Base-by-base conservation (phyloP, 768 basidiomycete species). In the Kwoniella pini region DNA sequence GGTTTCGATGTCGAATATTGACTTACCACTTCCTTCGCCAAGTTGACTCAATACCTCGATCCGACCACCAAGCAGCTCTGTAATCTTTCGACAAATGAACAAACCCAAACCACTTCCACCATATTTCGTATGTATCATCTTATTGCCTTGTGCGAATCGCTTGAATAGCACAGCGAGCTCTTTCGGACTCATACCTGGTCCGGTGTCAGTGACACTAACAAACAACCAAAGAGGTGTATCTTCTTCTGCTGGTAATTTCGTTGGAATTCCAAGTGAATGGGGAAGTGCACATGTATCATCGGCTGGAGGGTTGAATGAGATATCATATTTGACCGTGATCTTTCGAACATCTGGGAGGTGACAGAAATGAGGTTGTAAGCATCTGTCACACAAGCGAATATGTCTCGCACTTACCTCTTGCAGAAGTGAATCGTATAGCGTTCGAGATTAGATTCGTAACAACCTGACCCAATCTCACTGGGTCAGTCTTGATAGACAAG, bases 381-480 rank as follows among this genome's bases (percentile, higher is more conserved):
- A 15, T 27, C 27, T 42, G 15, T 15, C 7, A 15, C 33, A 36
- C 7, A 15, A 36, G 33, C 7, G 15, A 9, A 36, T 15, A 7
- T 3, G 24, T 15, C 28, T 26, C 28, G 9, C 50, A 67, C 33
- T 45, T 26, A 21, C 63, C 70, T 31, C 64, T 64, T 4, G 64
- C 54, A 1, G 72, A 69, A 30, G 76, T 77, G 60, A 79, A 78
- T 15, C 73, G 60, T 38, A 77, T 77, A 11, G 74, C 77, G 55
- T 79, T 79, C 12, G 74, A 70, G 15, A 79, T 67, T 38, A 79
- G 61, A 56, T 79, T 79, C 64, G 74, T 78, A 28, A 77, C 62
- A 11, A 77, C 69, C 46, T 77, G 76, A 33, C 73, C 73, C 17
- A 77, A 56, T 53, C 76, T 59, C 0, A 74, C 73, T 0, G 71